A percentile compares a stretch with the other conserved stretches of the same genome.
These are phyloP conservation scores for Boletus tomentosulus DNA, from an alignment of 768 basidiomycete genomes.

Conservation along the genomic window DNA sequence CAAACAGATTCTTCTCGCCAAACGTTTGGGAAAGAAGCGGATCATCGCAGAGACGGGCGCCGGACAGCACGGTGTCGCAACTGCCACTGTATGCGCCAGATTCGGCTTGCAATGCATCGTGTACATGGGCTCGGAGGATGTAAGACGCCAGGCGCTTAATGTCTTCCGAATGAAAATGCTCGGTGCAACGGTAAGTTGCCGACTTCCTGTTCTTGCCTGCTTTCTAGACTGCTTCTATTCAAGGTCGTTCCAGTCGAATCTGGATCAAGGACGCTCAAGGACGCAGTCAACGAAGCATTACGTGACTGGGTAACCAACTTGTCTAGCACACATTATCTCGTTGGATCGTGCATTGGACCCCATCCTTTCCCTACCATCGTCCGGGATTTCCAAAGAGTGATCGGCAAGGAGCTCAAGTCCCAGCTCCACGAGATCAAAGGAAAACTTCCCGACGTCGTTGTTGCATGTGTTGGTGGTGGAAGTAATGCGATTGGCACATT, in stretches of 20 bases:
- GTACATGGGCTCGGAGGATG: slow-evolving; percentile 99
- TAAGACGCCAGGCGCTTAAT: slow-evolving; percentile 91
- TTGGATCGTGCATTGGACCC: slow-evolving; percentile 96
- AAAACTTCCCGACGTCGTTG: slow-evolving; percentile 90
- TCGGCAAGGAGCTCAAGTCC: slow-evolving; percentile 89
- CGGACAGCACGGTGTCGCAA: slow-evolving; percentile 98
- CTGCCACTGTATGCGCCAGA: slow-evolving; percentile 95
- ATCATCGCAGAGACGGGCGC: slow-evolving; percentile 99
- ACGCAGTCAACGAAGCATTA: slow-evolving; percentile 97
- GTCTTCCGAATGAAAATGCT: slow-evolving; percentile 98
- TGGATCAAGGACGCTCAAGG: slow-evolving; percentile 93
- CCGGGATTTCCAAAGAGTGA: slow-evolving; percentile 95
- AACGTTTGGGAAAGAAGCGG: slow-evolving; percentile 87
- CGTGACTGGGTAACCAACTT: slow-evolving; percentile 99
- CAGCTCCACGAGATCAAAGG: slow-evolving; percentile 70
- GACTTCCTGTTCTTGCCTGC: background rate
- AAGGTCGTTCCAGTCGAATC: slow-evolving; percentile 93
- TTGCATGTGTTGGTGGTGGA: slow-evolving; percentile 97
- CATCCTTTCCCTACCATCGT: slow-evolving; percentile 99
- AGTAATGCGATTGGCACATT: slow-evolving; percentile 98
- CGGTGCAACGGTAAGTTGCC: slow-evolving; percentile 67
- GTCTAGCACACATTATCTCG: slow-evolving; percentile 90
- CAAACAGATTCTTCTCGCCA: slow-evolving; percentile 83
- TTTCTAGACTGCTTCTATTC: background rate
- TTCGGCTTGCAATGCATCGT: slow-evolving; percentile 94